A percentile compares a stretch with the other conserved stretches of the same genome.
Evolutionary conservation across 202 grass and related monocot species (phyloP).

Genomic region (Brachypodium distachyon): DNA sequence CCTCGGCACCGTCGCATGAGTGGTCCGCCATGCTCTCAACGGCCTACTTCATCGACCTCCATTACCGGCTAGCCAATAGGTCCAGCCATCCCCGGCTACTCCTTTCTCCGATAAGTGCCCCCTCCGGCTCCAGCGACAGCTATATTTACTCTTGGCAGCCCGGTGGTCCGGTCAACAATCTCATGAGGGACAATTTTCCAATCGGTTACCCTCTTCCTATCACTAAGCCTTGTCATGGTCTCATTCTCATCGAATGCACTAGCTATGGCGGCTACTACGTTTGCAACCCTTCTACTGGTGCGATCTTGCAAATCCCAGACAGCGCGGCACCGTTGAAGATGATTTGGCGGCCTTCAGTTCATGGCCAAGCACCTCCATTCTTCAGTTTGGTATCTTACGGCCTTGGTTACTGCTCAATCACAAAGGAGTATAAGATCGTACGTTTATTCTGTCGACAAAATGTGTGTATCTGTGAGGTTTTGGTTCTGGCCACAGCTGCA

Average conservation of each 20-base stretch:
- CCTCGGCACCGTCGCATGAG: not conserved
- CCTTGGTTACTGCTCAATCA: not conserved
- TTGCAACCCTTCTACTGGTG: not conserved
- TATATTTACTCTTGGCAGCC: conserved; percentile 15
- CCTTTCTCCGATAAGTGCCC: not conserved
- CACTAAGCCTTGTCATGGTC: not conserved
- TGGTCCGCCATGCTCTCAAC: not conserved
- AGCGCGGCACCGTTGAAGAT: not conserved
- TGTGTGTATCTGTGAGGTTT: not conserved
- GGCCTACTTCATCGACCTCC: not conserved
- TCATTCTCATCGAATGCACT: not conserved
- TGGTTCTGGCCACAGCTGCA: not conserved
- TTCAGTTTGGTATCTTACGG: not conserved
- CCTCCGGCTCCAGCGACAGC: not conserved
- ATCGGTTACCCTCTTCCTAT: not conserved
- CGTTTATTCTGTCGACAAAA: not conserved
- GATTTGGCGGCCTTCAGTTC: not conserved
- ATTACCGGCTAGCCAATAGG: not conserved
- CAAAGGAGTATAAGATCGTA: not conserved
- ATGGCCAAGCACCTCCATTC: no score
- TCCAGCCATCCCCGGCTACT: not conserved
- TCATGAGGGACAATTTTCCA: conserved; percentile 15
- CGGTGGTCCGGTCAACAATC: conserved; percentile 2
- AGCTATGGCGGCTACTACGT: not conserved
- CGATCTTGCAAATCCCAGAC: not conserved